Conservation (phyloP, 2,329 filamentous ascomycete species). For the Neofusicoccum sp. region DNA sequence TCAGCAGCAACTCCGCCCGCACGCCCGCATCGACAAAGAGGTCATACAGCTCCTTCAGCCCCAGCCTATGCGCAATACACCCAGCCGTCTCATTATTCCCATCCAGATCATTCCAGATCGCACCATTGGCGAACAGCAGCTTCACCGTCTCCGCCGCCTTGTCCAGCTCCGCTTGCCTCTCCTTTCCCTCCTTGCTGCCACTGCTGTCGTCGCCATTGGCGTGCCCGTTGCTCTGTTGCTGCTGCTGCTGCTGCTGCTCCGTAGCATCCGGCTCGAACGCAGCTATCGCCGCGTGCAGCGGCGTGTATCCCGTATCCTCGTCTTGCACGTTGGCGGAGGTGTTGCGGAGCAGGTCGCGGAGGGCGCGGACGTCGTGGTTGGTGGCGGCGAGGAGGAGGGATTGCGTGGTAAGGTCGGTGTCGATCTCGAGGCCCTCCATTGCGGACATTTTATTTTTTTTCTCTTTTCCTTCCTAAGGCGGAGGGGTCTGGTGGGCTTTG, state of each 20-base stretch:
- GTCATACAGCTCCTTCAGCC: conserved; percentile 72
- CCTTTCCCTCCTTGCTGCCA: conserved; percentile 37
- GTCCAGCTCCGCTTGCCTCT: conserved; percentile 44
- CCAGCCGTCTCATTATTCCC: conserved; percentile 85
- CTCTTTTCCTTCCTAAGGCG: too few species aligned
- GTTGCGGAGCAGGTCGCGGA: conserved; percentile 69
- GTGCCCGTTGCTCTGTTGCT: conserved; percentile 33
- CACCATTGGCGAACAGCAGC: conserved; percentile 81
- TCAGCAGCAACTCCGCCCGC: conserved; percentile 83
- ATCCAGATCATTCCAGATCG: conserved; percentile 97
- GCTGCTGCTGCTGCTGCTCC: conserved; percentile 18
- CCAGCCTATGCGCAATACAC: conserved; percentile 74
- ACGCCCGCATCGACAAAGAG: conserved; percentile 88
- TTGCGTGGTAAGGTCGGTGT: conserved; percentile 54
- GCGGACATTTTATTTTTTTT: too few species aligned
- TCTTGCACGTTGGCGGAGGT: conserved; percentile 76
- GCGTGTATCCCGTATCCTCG: conserved; percentile 79
- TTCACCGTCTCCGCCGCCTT: conserved; percentile 68
- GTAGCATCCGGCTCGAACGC: conserved; percentile 46
- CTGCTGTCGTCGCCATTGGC: conserved; percentile 30
- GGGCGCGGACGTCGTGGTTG: conserved; percentile 66
- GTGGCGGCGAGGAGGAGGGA: conserved; percentile 67
- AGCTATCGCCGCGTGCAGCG: conserved; percentile 88
- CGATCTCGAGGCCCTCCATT: conserved; percentile 29
- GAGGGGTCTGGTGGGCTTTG: not conserved